Conservation (phyloP, 805 yeast genomes). For the Suhomyces emberorum region DNA sequence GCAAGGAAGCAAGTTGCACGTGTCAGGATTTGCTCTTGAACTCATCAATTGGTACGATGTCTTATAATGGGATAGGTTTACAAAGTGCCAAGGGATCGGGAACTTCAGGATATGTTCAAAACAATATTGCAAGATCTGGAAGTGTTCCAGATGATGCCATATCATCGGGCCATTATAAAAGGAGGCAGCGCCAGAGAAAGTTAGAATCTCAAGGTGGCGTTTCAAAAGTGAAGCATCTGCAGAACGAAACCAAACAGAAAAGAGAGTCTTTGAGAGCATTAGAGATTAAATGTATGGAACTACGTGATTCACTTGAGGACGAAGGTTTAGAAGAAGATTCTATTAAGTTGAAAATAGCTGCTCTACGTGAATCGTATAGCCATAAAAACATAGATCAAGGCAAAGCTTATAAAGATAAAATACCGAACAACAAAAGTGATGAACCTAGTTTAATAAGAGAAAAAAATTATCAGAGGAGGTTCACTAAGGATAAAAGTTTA, state of each 20-base stretch:
- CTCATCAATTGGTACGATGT: too few relatives aligned
- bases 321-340: too few relatives aligned
- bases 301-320: conserved; percentile 52
- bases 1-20: too few relatives aligned
- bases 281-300: conserved; percentile 48
- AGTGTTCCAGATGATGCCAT: conserved; percentile 3
- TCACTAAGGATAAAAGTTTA: too few relatives aligned
- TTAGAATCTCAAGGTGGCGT: conserved; percentile 8
- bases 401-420: too few relatives aligned
- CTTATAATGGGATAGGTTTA: conserved; percentile 58
- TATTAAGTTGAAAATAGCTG: too few relatives aligned
- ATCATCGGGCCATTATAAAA: conserved; percentile 35
- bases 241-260: conserved; percentile 16
- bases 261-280: conserved; percentile 32
- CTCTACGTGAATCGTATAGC: too few relatives aligned
- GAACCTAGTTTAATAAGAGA: too few relatives aligned
- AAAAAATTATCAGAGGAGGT: too few relatives aligned
- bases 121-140: conserved; percentile 27
- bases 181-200: conserved; percentile 26
- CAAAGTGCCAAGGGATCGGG: conserved; percentile 59
- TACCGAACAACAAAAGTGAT: too few relatives aligned
- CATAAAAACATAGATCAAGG: too few relatives aligned
- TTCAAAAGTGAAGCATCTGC: background rate
- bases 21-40: too few relatives aligned
- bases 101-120: conserved; percentile 60